These are phyloP conservation scores for Macadamia tetraphylla DNA, from an alignment of 164 flowering plant genomes.

Conservation along the genomic window DNA sequence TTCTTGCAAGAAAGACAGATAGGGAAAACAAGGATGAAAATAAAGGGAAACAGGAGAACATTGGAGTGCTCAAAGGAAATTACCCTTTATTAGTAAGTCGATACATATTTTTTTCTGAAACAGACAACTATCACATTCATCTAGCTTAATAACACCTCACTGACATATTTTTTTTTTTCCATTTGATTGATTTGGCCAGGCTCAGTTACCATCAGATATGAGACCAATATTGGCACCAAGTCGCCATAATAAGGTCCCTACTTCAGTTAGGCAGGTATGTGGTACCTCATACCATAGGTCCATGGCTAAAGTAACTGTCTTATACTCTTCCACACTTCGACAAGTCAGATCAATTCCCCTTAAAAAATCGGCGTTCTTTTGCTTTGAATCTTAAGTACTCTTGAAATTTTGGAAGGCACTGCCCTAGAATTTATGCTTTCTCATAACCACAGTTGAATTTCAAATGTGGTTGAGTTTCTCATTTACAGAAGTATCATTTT, in stretches of 20 bases:
- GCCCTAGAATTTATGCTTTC: no score
- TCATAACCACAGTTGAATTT: background rate
- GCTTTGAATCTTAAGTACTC: background rate
- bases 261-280: slow-evolving; percentile 78
- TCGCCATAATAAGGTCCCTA: slow-evolving; percentile 71
- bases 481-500: background rate
- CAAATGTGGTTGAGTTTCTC: background rate
- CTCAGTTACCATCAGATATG: slow-evolving; percentile 86
- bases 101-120: background rate
- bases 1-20: slow-evolving; percentile 84
- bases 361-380: background rate
- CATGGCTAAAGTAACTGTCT: background rate
- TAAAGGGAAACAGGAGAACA: slow-evolving; percentile 45
- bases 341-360: no score
- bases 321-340: background rate
- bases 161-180: background rate
- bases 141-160: background rate
- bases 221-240: slow-evolving; percentile 55
- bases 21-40: slow-evolving; percentile 19
- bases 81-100: slow-evolving; percentile 70
- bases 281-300: background rate
- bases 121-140: background rate
- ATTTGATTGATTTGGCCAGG: slow-evolving; percentile 43
- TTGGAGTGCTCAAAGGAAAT: slow-evolving; percentile 47
- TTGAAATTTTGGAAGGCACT: background rate